These are phyloP conservation scores for Xylaria cubensis DNA, from an alignment of 495 filamentous ascomycete species.

Conservation along the genomic window DNA sequence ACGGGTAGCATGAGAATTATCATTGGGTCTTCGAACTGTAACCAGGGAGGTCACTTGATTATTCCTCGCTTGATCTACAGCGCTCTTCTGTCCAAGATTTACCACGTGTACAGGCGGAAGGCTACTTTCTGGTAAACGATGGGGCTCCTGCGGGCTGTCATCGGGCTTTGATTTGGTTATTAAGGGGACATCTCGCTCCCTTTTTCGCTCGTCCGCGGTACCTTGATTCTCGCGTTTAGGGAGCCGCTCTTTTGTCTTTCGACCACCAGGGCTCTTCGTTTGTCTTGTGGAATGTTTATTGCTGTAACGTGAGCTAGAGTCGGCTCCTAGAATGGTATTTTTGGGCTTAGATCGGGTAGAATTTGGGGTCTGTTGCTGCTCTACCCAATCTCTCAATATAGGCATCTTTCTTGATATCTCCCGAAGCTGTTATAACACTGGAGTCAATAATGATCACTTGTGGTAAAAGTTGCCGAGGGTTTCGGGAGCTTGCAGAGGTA, in stretches of 20 bases:
- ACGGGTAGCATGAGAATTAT: background rate
- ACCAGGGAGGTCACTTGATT: background rate
- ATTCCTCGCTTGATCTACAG: background rate
- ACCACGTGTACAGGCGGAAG: background rate
- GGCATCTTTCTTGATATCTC: slow-evolving; percentile 26
- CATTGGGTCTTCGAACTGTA: background rate
- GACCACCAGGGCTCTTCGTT: background rate
- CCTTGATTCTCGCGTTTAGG: background rate
- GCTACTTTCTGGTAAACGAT: background rate
- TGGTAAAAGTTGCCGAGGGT: too few species aligned
- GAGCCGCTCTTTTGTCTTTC: background rate
- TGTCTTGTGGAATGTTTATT: background rate
- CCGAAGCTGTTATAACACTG: background rate
- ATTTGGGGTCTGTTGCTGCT: slow-evolving; percentile 1
- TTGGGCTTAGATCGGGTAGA: background rate
- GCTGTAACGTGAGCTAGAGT: background rate
- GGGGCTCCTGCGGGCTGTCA: background rate
- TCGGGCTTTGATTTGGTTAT: background rate
- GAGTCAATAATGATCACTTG: too few species aligned
- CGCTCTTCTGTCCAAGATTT: background rate
- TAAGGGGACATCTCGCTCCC: background rate
- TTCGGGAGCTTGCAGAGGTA: too few species aligned
- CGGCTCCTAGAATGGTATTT: background rate
- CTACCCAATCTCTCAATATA: slow-evolving; percentile 10
- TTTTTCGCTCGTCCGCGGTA: background rate